These are phyloP conservation scores for Stephanodiscus triporus DNA, from an alignment of 108 stramenopile species.

Conservation along the genomic window DNA sequence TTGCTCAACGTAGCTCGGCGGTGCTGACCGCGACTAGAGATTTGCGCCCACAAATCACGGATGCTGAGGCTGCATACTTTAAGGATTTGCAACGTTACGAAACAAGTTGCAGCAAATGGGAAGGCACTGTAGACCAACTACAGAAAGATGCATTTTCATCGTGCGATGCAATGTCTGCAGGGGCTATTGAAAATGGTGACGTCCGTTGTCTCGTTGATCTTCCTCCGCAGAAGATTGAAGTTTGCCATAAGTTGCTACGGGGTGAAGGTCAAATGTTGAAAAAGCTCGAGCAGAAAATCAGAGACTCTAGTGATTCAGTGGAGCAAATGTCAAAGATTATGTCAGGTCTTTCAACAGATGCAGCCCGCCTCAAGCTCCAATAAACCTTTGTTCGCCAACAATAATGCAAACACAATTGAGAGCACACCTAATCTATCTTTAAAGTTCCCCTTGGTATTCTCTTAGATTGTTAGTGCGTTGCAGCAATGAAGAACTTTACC, in stretches of 20 bases:
- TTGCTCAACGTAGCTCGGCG: conserved; percentile 68
- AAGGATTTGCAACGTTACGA: conserved; percentile 60
- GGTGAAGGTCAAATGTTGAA: conserved; percentile 38
- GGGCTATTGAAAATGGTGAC: conserved; percentile 39
- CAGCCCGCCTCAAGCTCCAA: too few species aligned
- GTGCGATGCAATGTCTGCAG: conserved; percentile 42
- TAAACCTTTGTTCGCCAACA: neutral
- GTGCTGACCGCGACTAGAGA: conserved; percentile 63
- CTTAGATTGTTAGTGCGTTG: too few species aligned
- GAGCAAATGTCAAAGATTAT: conserved; percentile 20
- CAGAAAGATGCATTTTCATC: conserved; percentile 23
- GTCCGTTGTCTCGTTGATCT: conserved; percentile 39
- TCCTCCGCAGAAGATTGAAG: conserved; percentile 28
- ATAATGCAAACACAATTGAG: too few species aligned
- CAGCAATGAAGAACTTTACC: too few species aligned
- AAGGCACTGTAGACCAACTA: conserved; percentile 44
- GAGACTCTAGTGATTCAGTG: conserved; percentile 20
- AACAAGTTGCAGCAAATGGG: conserved; percentile 55
- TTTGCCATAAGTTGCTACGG: conserved; percentile 34
- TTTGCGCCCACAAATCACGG: conserved; percentile 67
- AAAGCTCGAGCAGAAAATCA: conserved; percentile 32
- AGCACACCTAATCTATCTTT: too few species aligned
- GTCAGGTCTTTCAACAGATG: neutral
- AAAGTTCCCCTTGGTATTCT: too few species aligned
- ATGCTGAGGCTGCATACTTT: conserved; percentile 77